A percentile compares a stretch with the other conserved stretches of the same genome.
Conservation (phyloP, 2,329 filamentous ascomycete genomes). For the Elsinoe necatrix region DNA sequence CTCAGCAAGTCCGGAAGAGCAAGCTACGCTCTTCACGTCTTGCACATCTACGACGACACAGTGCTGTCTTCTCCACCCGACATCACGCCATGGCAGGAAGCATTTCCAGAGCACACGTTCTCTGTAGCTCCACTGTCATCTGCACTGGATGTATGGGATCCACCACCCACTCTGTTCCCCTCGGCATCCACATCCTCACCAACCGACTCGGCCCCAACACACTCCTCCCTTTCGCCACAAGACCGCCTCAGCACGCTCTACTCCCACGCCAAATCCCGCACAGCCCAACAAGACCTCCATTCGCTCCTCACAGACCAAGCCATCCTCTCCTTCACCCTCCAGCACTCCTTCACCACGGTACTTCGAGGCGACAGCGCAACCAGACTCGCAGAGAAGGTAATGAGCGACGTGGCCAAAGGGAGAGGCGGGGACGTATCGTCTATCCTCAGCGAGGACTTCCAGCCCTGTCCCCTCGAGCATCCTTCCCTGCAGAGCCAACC, state of each 20-base stretch:
- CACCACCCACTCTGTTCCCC: not conserved
- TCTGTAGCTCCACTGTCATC: constrained; percentile 52
- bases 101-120: constrained; percentile 60
- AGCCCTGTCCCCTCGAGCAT: too few relatives aligned
- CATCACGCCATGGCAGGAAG: constrained; percentile 43
- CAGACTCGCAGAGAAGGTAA: constrained; percentile 72
- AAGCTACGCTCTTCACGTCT: constrained; percentile 57
- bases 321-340: constrained; percentile 56
- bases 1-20: constrained; percentile 54
- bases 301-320: constrained; percentile 63
- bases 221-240: not conserved
- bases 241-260: constrained; percentile 46
- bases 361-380: constrained; percentile 84
- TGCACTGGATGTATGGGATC: constrained; percentile 13
- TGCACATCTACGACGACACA: constrained; percentile 37
- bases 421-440: constrained; percentile 76
- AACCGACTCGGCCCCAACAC: not conserved
- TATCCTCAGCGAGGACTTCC: constrained; percentile 64
- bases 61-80: constrained; percentile 38
- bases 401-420: constrained; percentile 85
- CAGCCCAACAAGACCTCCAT: constrained; percentile 65
- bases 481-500: too few relatives aligned
- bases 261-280: constrained; percentile 58
- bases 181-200: not conserved
- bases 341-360: constrained; percentile 56